Base-by-base conservation (phyloP, 495 filamentous ascomycete genomes). In the Jackrogersella minutella region DNA sequence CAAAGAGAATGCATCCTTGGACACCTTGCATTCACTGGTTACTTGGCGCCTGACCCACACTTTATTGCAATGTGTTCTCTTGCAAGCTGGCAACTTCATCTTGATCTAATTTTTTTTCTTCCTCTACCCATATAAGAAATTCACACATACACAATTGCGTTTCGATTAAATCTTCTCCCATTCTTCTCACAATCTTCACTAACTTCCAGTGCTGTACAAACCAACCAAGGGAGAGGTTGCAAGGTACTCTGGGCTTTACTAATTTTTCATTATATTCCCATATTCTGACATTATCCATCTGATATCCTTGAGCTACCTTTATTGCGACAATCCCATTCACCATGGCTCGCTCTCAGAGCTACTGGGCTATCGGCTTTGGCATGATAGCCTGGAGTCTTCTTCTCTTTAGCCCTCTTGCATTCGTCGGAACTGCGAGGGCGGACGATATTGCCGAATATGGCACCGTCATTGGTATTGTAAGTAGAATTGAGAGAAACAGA, bases 391-490 rank as follows among this genome's bases (percentile, higher is more conserved):
- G 95, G 81, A 85, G 96, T 49, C 85, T 95, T 70, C 85, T 93
- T 65, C 83, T 97, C 44, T 88, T 97, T 69, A 86, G 91, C 49
- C 83, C 83, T 47, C 72, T 82, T 22, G 88, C 92, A 40, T 88
- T 98, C 62, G 83, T 96, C 57, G 85, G 86, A 70, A 85, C 84
- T 64, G 93, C 87, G 64, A 81, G 86, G 68, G 94, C 93, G 57
- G 84, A 93, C 72, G 90, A 94, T 56, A 72, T 76, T 19, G 90
- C 94, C 43, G 90, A 87, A 69, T 93, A 91, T 78, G 92, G 93
- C 74, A 93, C 88, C 65, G 92, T 97, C 62, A 94, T 99, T 74
- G 95, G 95, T 88, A 99, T 99, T 78, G 81, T 83, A 77, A 71
- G 81, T 81, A 37, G 8, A 31, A 33, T 5, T 13, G 5, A 19